Evolutionary conservation across 352 stramenopile genomes (phyloP).

Genomic region (Pythium phragmiticola): DNA sequence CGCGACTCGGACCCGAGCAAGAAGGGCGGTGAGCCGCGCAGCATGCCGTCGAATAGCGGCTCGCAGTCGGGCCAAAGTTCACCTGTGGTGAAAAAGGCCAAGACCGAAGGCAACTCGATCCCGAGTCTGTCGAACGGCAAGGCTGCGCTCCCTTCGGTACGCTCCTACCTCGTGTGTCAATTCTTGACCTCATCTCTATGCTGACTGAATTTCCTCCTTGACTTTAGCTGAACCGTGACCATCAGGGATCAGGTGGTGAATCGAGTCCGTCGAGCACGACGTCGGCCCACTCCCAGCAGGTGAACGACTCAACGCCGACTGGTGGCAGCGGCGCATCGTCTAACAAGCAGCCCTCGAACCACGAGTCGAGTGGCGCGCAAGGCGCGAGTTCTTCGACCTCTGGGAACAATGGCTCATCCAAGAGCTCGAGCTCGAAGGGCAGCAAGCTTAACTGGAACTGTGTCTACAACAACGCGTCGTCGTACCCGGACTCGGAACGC

Average conservation of each 20-base stretch:
- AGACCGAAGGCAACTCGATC: slow-evolving; percentile 56
- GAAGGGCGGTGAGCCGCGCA: slow-evolving; percentile 40
- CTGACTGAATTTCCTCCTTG: background rate
- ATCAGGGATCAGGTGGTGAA: slow-evolving; percentile 45
- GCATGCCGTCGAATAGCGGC: slow-evolving; percentile 27
- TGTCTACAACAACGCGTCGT: slow-evolving; percentile 72
- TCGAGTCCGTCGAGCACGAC: slow-evolving; percentile 53
- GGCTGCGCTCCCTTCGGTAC: slow-evolving; percentile 47
- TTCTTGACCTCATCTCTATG: slow-evolving; percentile 1
- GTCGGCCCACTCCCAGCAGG: slow-evolving; percentile 23
- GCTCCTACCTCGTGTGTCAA: slow-evolving; percentile 14
- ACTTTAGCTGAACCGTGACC: slow-evolving; percentile 56
- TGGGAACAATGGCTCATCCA: slow-evolving; percentile 50
- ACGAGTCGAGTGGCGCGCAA: slow-evolving; percentile 16
- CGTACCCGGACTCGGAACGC: slow-evolving; percentile 78
- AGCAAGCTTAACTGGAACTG: slow-evolving; percentile 87
- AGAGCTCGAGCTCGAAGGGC: slow-evolving; percentile 76
- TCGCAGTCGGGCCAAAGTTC: slow-evolving; percentile 44
- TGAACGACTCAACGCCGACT: slow-evolving; percentile 33
- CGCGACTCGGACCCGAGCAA: slow-evolving; percentile 56
- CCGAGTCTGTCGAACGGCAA: slow-evolving; percentile 75
- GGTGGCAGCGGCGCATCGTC: slow-evolving; percentile 20
- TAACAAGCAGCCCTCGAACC: slow-evolving; percentile 24
- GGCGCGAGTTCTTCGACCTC: slow-evolving; percentile 19
- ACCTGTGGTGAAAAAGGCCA: slow-evolving; percentile 77